Conservation (phyloP, 1,139 yeast species). For the Spencermartinsiella ligniputridi region DNA sequence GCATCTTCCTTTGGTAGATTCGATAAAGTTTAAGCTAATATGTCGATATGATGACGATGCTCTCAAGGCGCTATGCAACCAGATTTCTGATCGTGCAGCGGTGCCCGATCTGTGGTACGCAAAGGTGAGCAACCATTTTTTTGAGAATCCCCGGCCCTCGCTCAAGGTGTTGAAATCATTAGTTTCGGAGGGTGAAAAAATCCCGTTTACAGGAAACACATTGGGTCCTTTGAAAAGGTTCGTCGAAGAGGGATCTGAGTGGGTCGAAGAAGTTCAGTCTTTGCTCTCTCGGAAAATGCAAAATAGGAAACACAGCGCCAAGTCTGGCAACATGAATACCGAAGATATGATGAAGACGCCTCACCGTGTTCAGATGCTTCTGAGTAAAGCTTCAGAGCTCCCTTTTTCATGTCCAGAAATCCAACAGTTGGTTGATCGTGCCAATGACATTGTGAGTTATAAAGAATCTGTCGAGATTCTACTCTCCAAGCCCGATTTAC, state of each 20-base stretch:
- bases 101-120: slow-evolving; percentile 50
- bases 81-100: slow-evolving; percentile 14
- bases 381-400: slow-evolving; percentile 46
- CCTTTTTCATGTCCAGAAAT: slow-evolving; percentile 55
- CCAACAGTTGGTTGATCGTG: slow-evolving; percentile 54
- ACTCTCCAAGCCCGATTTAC: slow-evolving; percentile 18
- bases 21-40: not conserved
- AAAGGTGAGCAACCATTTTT: slow-evolving; percentile 42
- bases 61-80: slow-evolving; percentile 9
- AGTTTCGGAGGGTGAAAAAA: slow-evolving; percentile 53
- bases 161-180: slow-evolving; percentile 45
- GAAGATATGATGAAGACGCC: slow-evolving; percentile 21
- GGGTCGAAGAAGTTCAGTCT: slow-evolving; percentile 55
- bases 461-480: slow-evolving; percentile 45
- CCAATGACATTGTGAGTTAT: slow-evolving; percentile 50
- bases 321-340: slow-evolving; percentile 11
- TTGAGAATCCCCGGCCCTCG: slow-evolving; percentile 43
- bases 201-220: slow-evolving; percentile 35
- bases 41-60: slow-evolving; percentile 13
- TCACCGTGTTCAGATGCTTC: slow-evolving; percentile 35
- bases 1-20: not conserved
- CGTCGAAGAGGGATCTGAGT: slow-evolving; percentile 42
- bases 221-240: slow-evolving; percentile 40
- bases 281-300: slow-evolving; percentile 48
- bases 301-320: slow-evolving; percentile 39